Base-by-base conservation (phyloP, 345 rosid genomes). In the Euclidium syriacum region DNA sequence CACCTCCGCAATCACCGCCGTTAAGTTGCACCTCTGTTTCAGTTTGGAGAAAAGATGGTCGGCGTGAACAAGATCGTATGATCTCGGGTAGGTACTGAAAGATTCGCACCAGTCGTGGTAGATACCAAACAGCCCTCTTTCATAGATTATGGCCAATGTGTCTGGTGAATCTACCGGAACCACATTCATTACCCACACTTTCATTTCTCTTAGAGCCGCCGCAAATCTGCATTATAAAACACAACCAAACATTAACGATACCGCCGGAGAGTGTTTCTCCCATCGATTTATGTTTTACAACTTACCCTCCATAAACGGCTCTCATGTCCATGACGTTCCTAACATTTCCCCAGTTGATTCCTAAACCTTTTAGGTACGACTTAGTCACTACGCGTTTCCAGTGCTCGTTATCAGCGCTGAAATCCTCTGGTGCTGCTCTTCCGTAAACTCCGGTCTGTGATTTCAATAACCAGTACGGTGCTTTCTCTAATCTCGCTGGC, bases 61-160 rank as follows among this genome's bases (percentile, higher is more conserved):
- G 0, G 97, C 96, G 56, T 94, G 99, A 46, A 94, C 85, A 70
- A 94, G 95, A 80, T 94, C 99, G 42, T 90, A 90, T 20, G 96
- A 71, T 77, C 97, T 81, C n/a, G 99, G 99, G 42, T 94, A 90
- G 44, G 99, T 94, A 74, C 79, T 94, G 70, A 94, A 94, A 50
- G 99, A 87, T 75, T 94, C 88, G 4, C 97, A 90, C 99, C 99
- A 94, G 49, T 90, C 96, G 46, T 94, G 99, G 73, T 94, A 94
- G 40, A 86, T 83, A 34, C 97, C 99, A 3, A 94, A 86, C 17
- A 94, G 85, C 49, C 99, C 99, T 22, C 99, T 80, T 49, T 90
- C 97, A 22, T 81, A 94, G 25, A 94, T 90, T 59, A 94, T 74
- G 44, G 99, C 96, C 4, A 90, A 81, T 7, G 99, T 90, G 78